A percentile compares a stretch with the other conserved stretches of the same genome.
Conservation (phyloP, 352 stramenopile genomes). For the Plasmopara halstedii region DNA sequence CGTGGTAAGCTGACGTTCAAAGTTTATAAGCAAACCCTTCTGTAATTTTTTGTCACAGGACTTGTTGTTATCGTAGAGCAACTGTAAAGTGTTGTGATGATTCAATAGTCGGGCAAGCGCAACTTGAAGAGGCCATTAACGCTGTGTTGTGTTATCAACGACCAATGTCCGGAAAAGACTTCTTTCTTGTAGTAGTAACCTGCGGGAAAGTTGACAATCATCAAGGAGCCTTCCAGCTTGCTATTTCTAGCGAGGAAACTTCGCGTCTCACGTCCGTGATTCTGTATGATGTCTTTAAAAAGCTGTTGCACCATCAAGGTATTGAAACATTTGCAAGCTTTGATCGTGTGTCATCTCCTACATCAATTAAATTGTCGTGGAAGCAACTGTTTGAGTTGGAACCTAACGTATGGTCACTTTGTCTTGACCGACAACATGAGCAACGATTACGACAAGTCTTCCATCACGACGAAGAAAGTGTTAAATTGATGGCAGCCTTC, state of each 20-base stretch:
- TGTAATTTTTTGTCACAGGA: conserved; percentile 7
- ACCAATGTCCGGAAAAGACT: not conserved
- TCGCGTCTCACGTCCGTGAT: conserved; percentile 1
- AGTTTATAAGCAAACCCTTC: not conserved
- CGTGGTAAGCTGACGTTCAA: conserved; percentile 24
- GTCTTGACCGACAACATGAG: conserved; percentile 10
- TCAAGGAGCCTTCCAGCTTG: conserved; percentile 23
- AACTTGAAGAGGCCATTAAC: conserved; percentile 5
- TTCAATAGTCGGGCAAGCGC: not conserved
- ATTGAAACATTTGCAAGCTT: conserved; percentile 1
- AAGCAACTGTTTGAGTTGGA: conserved; percentile 18
- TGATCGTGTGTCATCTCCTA: conserved; percentile 3
- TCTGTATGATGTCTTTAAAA: conserved; percentile 4
- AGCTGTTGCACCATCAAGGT: conserved; percentile 4
- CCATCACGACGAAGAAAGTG: conserved; percentile 2
- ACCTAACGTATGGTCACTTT: conserved; percentile 20
- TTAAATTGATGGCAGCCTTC: conserved; percentile 8
- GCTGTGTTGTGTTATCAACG: not conserved
- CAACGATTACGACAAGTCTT: conserved; percentile 8
- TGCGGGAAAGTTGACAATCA: conserved; percentile 20
- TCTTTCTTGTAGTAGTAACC: conserved; percentile 17
- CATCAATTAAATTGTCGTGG: conserved; percentile 14
- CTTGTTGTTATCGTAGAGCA: conserved; percentile 9
- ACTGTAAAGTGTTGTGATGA: not conserved
- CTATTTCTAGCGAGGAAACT: conserved; percentile 5